A percentile compares a stretch with the other conserved stretches of the same genome.
Evolutionary conservation across 2,329 filamentous ascomycete species (phyloP).

Genomic region (Basipetospora chlamydospora): DNA sequence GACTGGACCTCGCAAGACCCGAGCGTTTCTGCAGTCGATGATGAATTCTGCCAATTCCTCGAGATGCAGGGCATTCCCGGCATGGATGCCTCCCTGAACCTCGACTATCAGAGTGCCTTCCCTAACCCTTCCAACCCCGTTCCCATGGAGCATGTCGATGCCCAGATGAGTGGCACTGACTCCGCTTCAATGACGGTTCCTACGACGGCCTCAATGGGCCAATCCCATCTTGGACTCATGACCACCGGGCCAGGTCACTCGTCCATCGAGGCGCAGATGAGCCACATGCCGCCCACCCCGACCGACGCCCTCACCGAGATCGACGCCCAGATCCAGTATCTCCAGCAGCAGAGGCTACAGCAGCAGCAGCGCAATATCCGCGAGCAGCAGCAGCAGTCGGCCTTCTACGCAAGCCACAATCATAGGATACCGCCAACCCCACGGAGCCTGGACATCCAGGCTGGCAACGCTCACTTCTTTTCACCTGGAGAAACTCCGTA

Average conservation of each 20-base stretch:
- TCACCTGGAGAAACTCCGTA: constrained; percentile 38
- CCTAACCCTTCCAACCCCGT: constrained; percentile 17
- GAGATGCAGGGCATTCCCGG: constrained; percentile 42
- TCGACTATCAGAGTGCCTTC: constrained; percentile 47
- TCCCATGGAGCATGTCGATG: constrained; percentile 27
- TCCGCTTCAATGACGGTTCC: constrained; percentile 21
- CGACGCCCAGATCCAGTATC: constrained; percentile 51
- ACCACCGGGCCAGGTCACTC: constrained; percentile 29
- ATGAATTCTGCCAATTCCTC: constrained; percentile 51
- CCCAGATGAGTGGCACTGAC: constrained; percentile 32
- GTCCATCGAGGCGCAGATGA: constrained; percentile 29
- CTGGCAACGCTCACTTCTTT: constrained; percentile 42
- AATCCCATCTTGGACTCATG: constrained; percentile 30
- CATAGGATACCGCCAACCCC: constrained; percentile 64
- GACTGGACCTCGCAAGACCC: constrained; percentile 44
- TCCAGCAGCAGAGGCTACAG: constrained; percentile 48
- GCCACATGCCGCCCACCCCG: constrained; percentile 28
- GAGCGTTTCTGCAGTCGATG: constrained; percentile 34
- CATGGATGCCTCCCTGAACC: constrained; percentile 38
- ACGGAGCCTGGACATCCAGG: constrained; percentile 65
- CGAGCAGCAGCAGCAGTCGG: constrained; percentile 44
- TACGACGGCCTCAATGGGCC: constrained; percentile 6
- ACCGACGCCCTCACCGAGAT: constrained; percentile 42
- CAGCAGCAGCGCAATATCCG: constrained; percentile 44
- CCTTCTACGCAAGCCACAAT: constrained; percentile 38